phyloP scores from a whole-genome alignment of 306 rosid genomes.

The Fagus crenata region DNA sequence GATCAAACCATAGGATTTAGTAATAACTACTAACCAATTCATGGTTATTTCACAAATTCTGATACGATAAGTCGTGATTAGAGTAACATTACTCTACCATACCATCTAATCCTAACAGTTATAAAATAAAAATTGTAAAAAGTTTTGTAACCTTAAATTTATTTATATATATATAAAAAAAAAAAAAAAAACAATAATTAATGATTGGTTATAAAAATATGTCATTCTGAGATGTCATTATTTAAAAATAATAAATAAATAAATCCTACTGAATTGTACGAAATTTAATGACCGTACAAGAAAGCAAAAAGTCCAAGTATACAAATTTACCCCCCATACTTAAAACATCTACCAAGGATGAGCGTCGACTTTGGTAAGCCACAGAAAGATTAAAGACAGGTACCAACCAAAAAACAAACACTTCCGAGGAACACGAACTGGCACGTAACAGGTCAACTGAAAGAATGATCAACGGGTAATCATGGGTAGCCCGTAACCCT shows the following conservation, averaged over 20 bases:
- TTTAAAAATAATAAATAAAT: too few species aligned
- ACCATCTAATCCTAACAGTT: too few species aligned
- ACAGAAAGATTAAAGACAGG: constrained; percentile 13
- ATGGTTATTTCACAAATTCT: too few species aligned
- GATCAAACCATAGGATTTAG: too few species aligned
- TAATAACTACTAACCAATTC: too few species aligned
- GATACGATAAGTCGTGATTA: too few species aligned
- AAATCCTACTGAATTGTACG: not conserved
- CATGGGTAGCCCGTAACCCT: constrained; percentile 13
- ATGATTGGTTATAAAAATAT: too few species aligned
- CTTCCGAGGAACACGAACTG: constrained; percentile 5
- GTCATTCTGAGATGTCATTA: not conserved
- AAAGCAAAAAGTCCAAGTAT: not conserved
- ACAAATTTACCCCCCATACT: not conserved
- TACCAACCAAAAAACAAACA: constrained; percentile 19
- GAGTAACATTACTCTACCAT: too few species aligned
- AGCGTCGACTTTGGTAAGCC: constrained; percentile 37
- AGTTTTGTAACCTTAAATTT: too few species aligned
- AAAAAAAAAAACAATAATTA: too few species aligned
- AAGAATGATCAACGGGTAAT: constrained; percentile 15
- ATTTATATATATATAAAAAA: too few species aligned
- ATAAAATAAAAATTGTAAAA: too few species aligned
- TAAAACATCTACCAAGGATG: not conserved
- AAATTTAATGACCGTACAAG: not conserved
- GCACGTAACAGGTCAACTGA: constrained; percentile 16